These are phyloP conservation scores for Rosa multiflora DNA, from an alignment of 306 rosid species.

Conservation along the genomic window DNA sequence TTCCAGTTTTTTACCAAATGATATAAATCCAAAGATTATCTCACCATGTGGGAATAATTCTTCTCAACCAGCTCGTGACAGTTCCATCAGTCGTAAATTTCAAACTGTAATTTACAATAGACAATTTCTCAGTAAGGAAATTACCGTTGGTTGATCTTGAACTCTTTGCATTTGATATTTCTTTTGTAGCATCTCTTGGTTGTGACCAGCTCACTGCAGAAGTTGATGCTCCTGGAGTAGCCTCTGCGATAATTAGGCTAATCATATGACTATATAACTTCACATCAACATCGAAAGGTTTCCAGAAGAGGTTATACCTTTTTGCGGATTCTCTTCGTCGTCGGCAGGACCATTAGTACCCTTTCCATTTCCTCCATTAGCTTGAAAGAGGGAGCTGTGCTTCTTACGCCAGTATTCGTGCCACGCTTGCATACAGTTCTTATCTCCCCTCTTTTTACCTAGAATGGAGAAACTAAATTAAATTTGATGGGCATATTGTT, in stretches of 20 bases:
- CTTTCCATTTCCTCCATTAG: conserved; percentile 13
- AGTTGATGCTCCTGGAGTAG: background rate
- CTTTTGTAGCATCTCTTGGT: background rate
- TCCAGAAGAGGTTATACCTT: background rate
- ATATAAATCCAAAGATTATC: background rate
- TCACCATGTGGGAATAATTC: background rate
- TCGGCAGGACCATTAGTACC: background rate
- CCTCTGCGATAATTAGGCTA: conserved; percentile 11
- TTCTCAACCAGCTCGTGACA: background rate
- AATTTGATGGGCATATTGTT: background rate
- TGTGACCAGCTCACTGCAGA: background rate
- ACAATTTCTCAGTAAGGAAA: background rate
- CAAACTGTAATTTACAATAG: background rate
- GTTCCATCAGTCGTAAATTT: background rate
- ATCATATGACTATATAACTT: background rate
- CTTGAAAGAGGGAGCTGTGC: background rate
- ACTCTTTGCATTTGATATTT: background rate
- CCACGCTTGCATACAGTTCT: background rate
- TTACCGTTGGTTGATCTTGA: background rate
- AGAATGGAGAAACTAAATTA: background rate
- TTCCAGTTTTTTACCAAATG: background rate
- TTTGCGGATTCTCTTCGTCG: conserved; percentile 25
- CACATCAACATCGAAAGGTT: background rate
- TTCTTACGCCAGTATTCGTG: background rate
- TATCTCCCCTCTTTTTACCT: background rate